Base-by-base conservation (phyloP, 306 rosid genomes). In the Fragaria nilgerrensis region DNA sequence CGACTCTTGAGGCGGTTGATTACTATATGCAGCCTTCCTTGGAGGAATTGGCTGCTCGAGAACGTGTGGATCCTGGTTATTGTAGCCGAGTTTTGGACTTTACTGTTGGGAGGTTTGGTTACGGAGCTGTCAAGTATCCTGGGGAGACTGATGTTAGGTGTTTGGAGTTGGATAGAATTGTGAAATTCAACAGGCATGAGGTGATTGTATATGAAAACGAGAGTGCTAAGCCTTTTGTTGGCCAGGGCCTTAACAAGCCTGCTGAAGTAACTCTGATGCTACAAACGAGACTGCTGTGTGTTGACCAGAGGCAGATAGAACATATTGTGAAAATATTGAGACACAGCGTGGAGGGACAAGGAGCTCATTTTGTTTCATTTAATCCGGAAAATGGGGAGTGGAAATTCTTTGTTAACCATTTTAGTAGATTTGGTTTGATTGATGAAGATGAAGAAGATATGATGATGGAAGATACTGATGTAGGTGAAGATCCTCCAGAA, bases 391-490 rank as follows among this genome's bases (percentile, higher is more conserved):
- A 83, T 61, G 86, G 94, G 74, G 93, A 92, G 75, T 95, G 96
- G 97, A 92, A 88, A 76, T 92, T 95, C 79, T 78, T 82, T 77
- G 99, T 92, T 77, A 71, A 81, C 71, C 99, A 95, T 83, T 95
- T 95, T 77, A 95, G 99, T 75, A 93, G 97, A 84, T 95, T 95
- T 86, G 99, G 99, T 47, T 89, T 95, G 73, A 88, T 62, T 59
- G 96, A 90, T 0, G 97, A 95, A 15, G 96, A 95, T 76, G 99
- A 95, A 72, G 98, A 86, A 77, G 97, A 92, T 75, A 82, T 88
- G 37, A 68, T 79, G 59, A 89, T 90, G 92, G 90, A 87, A 70
- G 94, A 87, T 74, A 72, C 85, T 34, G 75, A 78, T 75, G 79
- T 72, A 68, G 79, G 67, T 72, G 84, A 80, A 80, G 83, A 86